Percentiles rank a stretch among this genome's conserved stretches.
phyloP scores from a whole-genome alignment of 2,329 filamentous ascomycete species.

The Cadophora sp. region DNA sequence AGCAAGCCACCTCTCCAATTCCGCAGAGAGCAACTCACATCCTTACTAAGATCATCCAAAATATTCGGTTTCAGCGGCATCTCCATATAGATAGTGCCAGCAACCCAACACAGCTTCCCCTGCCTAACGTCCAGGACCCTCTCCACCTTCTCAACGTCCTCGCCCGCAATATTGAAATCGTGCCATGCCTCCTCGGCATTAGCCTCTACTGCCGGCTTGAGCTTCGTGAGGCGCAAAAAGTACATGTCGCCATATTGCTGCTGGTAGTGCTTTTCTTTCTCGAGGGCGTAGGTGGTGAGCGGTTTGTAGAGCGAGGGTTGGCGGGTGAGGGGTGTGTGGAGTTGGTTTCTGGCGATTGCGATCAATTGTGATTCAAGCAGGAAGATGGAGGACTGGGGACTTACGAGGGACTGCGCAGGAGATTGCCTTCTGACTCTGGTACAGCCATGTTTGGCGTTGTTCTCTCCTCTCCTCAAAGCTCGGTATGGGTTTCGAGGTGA shows the following conservation, averaged over 20 bases:
- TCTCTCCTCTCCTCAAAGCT: not conserved
- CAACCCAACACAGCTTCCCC: constrained; percentile 93
- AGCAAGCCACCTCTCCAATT: not conserved
- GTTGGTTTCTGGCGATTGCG: constrained; percentile 29
- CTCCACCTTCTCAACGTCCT: constrained; percentile 78
- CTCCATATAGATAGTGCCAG: constrained; percentile 95
- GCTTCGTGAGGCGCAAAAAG: constrained; percentile 85
- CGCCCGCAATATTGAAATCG: constrained; percentile 77
- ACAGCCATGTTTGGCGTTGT: constrained; percentile 35
- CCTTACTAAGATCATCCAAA: constrained; percentile 91
- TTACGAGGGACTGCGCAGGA: constrained; percentile 59
- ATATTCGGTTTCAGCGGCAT: constrained; percentile 97
- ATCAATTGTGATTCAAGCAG: not conserved
- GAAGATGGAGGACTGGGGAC: constrained; percentile 31
- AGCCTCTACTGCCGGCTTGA: constrained; percentile 83
- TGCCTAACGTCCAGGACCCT: constrained; percentile 94
- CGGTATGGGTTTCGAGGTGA: not conserved
- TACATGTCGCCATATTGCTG: constrained; percentile 99
- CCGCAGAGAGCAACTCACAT: constrained; percentile 61
- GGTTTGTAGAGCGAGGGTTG: constrained; percentile 72
- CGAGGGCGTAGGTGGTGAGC: constrained; percentile 75
- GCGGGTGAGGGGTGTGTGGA: constrained; percentile 54
- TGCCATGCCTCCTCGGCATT: constrained; percentile 79
- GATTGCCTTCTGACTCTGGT: constrained; percentile 40
- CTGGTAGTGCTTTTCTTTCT: constrained; percentile 77